Percentiles rank a stretch among this genome's conserved stretches.
phyloP scores from a whole-genome alignment of 1,284 basidiomycete genomes.

The Ustilago cynodontis region DNA sequence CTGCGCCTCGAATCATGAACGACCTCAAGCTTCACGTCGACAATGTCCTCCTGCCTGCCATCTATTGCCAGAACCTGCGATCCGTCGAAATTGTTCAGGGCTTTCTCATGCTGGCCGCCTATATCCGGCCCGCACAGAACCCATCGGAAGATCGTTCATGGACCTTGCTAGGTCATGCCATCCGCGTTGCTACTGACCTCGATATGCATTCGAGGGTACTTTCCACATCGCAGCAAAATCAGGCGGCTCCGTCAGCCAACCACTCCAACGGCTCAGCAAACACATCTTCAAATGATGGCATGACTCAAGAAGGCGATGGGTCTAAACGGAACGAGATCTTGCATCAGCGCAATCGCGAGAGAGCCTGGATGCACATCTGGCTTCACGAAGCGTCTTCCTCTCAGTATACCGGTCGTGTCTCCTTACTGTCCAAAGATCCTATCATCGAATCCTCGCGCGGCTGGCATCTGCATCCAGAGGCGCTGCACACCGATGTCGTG shows the following conservation, averaged over 20 bases:
- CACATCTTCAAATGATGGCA: background rate
- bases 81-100: conserved; percentile 51
- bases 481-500: conserved; percentile 40
- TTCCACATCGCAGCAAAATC: conserved; percentile 24
- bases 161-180: conserved; percentile 46
- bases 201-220: conserved; percentile 43
- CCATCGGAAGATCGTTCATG: conserved; percentile 46
- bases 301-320: background rate
- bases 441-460: conserved; percentile 38
- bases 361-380: conserved; percentile 54
- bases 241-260: background rate
- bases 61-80: conserved; percentile 45
- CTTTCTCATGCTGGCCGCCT: conserved; percentile 49
- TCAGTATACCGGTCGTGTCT: conserved; percentile 45
- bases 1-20: conserved; percentile 26
- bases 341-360: conserved; percentile 35
- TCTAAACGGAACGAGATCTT: conserved; percentile 19
- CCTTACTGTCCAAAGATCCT: conserved; percentile 41
- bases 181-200: conserved; percentile 40
- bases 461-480: conserved; percentile 47
- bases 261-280: background rate
- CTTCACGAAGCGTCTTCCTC: conserved; percentile 48
- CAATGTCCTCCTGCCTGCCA: conserved; percentile 39
- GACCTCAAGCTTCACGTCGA: conserved; percentile 45
- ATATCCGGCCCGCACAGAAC: conserved; percentile 34